Evolutionary conservation across 2,329 filamentous ascomycete genomes (phyloP), one percentile per base, ranked within the genome.

Genomic region (Aschersonia sp.): DNA sequence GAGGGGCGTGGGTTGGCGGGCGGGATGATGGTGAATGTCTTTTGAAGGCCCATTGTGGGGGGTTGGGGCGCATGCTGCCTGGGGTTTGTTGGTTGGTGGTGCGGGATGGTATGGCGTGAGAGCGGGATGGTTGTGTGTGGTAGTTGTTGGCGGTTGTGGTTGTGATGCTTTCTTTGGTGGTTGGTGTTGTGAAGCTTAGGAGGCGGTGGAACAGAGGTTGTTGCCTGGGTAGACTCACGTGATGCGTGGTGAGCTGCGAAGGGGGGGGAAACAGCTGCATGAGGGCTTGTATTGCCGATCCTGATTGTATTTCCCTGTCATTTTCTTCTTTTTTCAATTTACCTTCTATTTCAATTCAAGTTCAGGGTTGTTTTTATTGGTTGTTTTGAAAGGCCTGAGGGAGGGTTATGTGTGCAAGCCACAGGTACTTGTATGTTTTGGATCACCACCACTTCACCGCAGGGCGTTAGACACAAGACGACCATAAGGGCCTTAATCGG

Each of bases 21-120:
- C 7, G 69, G 67, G 44, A 73, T 60, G 48, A 73, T 54, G 20
- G 65, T 67, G 50, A 74, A 73, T 12, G 65, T 72, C 53, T 69
- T 62, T 48, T 69, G 64, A n/a, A 55, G 52, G 9, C 61, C 55
- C 66, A 68, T 68, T 40, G 49, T 59, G 47, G 38, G 10, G 20
- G 20, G 20, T 20, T 20, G 20, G 20, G 20, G 20, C 20, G 20
- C 20, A 20, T 20, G 20, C 20, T 20, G 20, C 20, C 20, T 20
- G 20, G 20, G 20, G 20, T 20, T 20, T 20, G 20, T 20, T 20
- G 20, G 20, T 20, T 20, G 20, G 20, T 20, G 20, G 20, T 20
- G 20, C 20, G 20, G 20, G 20, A 20, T 20, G 20, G 35, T 7
- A 38, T 7, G 35, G 35, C 7, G 35, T 7, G 12, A 12, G 35